phyloP scores from a whole-genome alignment of 169 alveolate genomes.

The Babesia gibsoni region DNA sequence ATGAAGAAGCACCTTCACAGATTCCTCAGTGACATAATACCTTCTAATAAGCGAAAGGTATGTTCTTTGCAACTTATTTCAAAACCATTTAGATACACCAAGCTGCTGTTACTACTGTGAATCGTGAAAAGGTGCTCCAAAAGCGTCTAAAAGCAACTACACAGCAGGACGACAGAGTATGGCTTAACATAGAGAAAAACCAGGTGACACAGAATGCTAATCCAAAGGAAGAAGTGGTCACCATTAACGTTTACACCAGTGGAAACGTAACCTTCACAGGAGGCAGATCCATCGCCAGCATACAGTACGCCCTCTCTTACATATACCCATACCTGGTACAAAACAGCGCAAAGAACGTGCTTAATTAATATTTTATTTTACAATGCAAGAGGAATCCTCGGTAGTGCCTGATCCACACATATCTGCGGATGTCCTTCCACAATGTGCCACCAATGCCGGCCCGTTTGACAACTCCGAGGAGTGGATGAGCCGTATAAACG shows the following conservation, averaged over 20 bases:
- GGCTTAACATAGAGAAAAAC: neutral
- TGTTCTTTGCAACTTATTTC: neutral
- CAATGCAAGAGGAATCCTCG: neutral
- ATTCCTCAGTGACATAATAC: conserved; percentile 25
- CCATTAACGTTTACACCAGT: conserved; percentile 69
- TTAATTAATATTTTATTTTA: neutral
- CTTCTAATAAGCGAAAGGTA: conserved; percentile 44
- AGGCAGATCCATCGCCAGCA: conserved; percentile 62
- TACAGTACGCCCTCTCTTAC: conserved; percentile 48
- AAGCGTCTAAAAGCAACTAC: neutral
- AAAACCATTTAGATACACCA: neutral
- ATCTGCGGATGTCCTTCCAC: conserved; percentile 77
- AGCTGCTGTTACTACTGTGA: neutral
- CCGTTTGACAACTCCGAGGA: conserved; percentile 82
- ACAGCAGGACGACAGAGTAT: neutral
- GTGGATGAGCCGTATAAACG: conserved; percentile 86
- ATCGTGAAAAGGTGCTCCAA: too few relatives aligned
- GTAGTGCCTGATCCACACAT: neutral
- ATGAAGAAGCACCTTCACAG: conserved; percentile 10
- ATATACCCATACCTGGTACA: conserved; percentile 37
- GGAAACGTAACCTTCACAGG: conserved; percentile 78
- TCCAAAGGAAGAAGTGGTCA: conserved; percentile 66
- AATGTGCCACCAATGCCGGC: conserved; percentile 88
- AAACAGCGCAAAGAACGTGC: neutral
- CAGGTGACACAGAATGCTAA: neutral